A percentile compares a stretch with the other conserved stretches of the same genome.
phyloP scores from a whole-genome alignment of 768 basidiomycete genomes.

The Lentinula raphanica region DNA sequence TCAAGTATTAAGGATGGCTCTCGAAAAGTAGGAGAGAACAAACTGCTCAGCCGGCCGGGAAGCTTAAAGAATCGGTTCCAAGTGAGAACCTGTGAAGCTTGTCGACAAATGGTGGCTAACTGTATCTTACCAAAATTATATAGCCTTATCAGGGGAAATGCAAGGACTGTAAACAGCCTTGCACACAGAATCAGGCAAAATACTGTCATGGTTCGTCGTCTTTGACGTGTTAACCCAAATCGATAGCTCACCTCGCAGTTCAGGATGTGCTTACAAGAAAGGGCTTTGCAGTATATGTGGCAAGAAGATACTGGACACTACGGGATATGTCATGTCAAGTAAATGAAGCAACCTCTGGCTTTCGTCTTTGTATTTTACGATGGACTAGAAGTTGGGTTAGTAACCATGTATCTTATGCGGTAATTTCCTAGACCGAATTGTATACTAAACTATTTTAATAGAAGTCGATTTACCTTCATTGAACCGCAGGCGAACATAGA shows the following conservation, averaged over 20 bases:
- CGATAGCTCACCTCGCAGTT: slow-evolving; percentile 1
- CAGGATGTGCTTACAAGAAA: slow-evolving; percentile 86
- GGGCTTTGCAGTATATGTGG: slow-evolving; percentile 86
- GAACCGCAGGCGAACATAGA: too few species aligned
- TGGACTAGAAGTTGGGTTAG: background rate
- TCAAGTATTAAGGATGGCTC: slow-evolving; percentile 73
- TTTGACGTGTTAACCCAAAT: slow-evolving; percentile 9
- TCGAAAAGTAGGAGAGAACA: slow-evolving; percentile 81
- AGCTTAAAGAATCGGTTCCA: slow-evolving; percentile 74
- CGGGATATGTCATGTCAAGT: slow-evolving; percentile 79
- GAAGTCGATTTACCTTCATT: too few species aligned
- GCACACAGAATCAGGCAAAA: slow-evolving; percentile 83
- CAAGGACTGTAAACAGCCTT: slow-evolving; percentile 80
- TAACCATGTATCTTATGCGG: background rate
- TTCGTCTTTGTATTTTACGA: background rate
- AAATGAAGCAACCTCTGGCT: slow-evolving; percentile 41
- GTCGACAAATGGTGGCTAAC: background rate
- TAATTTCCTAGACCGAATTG: background rate
- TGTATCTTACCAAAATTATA: background rate
- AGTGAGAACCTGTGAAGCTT: slow-evolving; percentile 33
- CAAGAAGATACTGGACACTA: slow-evolving; percentile 79
- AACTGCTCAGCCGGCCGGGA: slow-evolving; percentile 65
- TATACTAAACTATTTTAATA: background rate
- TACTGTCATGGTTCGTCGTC: slow-evolving; percentile 74
- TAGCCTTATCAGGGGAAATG: slow-evolving; percentile 86